Evolutionary conservation across 2,329 filamentous ascomycete genomes (phyloP).

Genomic region (Epichloe sibirici): DNA sequence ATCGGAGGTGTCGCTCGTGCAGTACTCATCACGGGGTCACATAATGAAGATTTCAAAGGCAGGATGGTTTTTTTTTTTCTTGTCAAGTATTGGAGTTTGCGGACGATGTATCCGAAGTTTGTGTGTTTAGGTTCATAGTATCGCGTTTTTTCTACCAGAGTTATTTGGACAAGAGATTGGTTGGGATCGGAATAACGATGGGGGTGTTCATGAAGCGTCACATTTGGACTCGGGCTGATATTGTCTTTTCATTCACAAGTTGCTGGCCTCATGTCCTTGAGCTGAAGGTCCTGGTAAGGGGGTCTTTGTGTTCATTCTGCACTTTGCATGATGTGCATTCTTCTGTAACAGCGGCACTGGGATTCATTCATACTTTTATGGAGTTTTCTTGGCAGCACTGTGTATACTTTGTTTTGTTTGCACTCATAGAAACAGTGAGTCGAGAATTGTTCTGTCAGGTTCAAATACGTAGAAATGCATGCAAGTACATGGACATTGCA

Average conservation of each 20-base stretch:
- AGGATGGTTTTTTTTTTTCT: background rate
- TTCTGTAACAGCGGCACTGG: background rate
- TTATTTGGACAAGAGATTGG: background rate
- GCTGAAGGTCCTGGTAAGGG: background rate
- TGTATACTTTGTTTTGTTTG: background rate
- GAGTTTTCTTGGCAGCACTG: background rate
- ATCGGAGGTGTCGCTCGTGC: background rate
- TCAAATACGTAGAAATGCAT: too few relatives aligned
- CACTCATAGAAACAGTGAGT: background rate
- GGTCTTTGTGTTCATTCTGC: background rate
- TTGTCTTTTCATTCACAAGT: background rate
- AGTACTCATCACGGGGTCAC: background rate
- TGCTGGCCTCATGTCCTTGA: background rate
- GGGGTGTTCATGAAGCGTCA: background rate
- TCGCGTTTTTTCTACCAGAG: background rate
- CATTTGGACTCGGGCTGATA: background rate
- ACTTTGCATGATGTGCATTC: background rate
- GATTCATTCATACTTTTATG: background rate
- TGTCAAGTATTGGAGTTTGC: background rate
- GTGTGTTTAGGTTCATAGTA: background rate
- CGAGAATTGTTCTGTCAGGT: background rate
- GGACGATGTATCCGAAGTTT: background rate
- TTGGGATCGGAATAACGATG: background rate
- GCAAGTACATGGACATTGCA: too few relatives aligned
- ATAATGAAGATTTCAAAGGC: background rate